Percentiles rank a stretch among this genome's conserved stretches.
Conservation (phyloP, 2,329 filamentous ascomycete species). For the Diaporthe helianthi region DNA sequence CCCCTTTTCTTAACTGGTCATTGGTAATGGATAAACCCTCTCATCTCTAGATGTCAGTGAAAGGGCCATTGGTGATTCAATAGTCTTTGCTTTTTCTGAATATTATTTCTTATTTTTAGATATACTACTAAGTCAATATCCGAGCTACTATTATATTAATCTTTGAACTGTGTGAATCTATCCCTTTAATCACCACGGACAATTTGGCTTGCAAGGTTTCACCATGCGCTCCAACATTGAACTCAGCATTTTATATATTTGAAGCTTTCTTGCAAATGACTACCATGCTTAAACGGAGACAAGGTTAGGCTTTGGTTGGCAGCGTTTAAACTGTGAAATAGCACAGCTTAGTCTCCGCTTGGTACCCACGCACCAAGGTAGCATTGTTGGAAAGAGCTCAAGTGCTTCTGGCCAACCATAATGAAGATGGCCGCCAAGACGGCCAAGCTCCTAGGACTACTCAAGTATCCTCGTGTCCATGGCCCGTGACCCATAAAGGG, state of each 20-base stretch:
- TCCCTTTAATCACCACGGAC: too few relatives aligned
- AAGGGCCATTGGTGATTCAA: too few relatives aligned
- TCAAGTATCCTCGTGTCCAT: background rate
- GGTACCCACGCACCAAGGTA: background rate
- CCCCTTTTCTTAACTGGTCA: too few relatives aligned
- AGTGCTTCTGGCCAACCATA: background rate
- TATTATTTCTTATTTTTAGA: too few relatives aligned
- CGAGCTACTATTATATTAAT: too few relatives aligned
- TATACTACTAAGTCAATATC: too few relatives aligned
- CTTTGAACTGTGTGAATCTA: background rate
- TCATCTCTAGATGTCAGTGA: too few relatives aligned
- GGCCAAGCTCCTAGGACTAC: background rate
- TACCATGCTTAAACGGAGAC: background rate
- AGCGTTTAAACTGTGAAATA: background rate
- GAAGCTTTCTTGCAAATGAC: background rate
- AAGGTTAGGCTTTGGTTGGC: background rate
- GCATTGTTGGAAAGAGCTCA: background rate
- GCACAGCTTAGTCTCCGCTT: background rate
- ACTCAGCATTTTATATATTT: too few relatives aligned
- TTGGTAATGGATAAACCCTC: too few relatives aligned
- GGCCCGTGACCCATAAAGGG: slow-evolving; percentile 12
- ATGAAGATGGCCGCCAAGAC: background rate
- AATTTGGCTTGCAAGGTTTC: background rate
- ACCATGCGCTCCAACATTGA: background rate
- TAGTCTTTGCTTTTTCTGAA: too few relatives aligned